These are phyloP conservation scores for Pycnococcus provasolii DNA, from an alignment of 139 green algal genomes.

Conservation along the genomic window DNA sequence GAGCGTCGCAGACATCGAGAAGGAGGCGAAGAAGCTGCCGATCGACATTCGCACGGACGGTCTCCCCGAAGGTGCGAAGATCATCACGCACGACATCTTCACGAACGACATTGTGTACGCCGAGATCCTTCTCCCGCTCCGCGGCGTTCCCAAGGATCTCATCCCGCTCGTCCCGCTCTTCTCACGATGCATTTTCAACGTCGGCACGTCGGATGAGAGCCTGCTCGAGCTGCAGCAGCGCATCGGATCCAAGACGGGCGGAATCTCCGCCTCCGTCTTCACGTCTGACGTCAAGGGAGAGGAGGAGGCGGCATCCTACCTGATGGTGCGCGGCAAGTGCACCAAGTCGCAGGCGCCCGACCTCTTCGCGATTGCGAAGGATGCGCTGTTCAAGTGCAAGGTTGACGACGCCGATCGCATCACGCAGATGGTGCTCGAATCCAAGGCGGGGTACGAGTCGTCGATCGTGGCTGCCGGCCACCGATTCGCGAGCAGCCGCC, in stretches of 20 bases:
- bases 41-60: conserved; percentile 21
- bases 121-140: conserved; percentile 52
- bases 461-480: conserved; percentile 67
- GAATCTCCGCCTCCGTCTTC: conserved; percentile 78
- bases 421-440: conserved; percentile 94
- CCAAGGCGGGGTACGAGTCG: conserved; percentile 69
- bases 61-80: conserved; percentile 42
- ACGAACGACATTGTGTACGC: conserved; percentile 97
- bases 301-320: conserved; percentile 55
- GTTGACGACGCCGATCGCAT: conserved; percentile 86
- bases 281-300: conserved; percentile 45
- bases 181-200: conserved; percentile 69
- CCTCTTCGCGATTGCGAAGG: conserved; percentile 69
- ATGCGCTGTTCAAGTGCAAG: conserved; percentile 65
- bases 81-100: conserved; percentile 92
- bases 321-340: conserved; percentile 77
- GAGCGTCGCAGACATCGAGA: conserved; percentile 72
- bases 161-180: conserved; percentile 95
- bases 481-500: conserved; percentile 60
- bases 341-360: conserved; percentile 76
- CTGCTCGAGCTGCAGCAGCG: conserved; percentile 91
- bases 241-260: conserved; percentile 94
- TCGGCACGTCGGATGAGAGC: conserved; percentile 73
- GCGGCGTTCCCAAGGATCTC: conserved; percentile 57
- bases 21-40: conserved; percentile 62